Conservation (phyloP, 2,329 filamentous ascomycete genomes). For the Trichoderma semiorbis region DNA sequence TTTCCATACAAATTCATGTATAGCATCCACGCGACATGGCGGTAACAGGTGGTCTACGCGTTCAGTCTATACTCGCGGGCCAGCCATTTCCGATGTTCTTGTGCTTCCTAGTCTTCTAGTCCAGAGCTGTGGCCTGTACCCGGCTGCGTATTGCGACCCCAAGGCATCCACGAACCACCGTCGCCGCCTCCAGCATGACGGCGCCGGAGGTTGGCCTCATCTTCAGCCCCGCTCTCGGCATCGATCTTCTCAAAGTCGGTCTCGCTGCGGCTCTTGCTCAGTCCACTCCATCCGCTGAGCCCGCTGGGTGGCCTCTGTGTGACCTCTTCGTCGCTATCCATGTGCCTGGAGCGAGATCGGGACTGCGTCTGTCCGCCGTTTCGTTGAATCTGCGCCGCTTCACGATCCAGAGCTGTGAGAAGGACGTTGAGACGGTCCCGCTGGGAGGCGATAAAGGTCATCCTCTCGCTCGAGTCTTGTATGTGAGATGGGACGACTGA, state of each 20-base stretch:
- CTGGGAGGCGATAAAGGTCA: conserved; percentile 73
- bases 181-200: conserved; percentile 28
- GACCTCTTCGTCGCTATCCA: conserved; percentile 31
- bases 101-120: conserved; percentile 40
- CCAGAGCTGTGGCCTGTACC: conserved; percentile 36
- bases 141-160: conserved; percentile 40
- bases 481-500: conserved; percentile 67
- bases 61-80: conserved; percentile 30
- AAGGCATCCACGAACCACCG: conserved; percentile 48
- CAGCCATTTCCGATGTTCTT: conserved; percentile 26
- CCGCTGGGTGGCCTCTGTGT: conserved; percentile 46
- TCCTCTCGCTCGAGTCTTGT: conserved; percentile 60
- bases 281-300: conserved; percentile 48
- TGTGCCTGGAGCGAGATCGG: conserved; percentile 23
- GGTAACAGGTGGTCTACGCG: conserved; percentile 18
- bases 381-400: conserved; percentile 61
- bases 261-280: conserved; percentile 82
- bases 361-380: conserved; percentile 29
- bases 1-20: neutral
- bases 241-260: conserved; percentile 88
- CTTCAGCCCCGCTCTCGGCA: conserved; percentile 63
- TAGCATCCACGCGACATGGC: neutral
- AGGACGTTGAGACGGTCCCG: conserved; percentile 72
- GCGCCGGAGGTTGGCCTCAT: conserved; percentile 39
- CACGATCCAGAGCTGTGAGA: conserved; percentile 73